Base-by-base conservation (phyloP, 2,329 filamentous ascomycete species). In the Cryphonectria japonica region DNA sequence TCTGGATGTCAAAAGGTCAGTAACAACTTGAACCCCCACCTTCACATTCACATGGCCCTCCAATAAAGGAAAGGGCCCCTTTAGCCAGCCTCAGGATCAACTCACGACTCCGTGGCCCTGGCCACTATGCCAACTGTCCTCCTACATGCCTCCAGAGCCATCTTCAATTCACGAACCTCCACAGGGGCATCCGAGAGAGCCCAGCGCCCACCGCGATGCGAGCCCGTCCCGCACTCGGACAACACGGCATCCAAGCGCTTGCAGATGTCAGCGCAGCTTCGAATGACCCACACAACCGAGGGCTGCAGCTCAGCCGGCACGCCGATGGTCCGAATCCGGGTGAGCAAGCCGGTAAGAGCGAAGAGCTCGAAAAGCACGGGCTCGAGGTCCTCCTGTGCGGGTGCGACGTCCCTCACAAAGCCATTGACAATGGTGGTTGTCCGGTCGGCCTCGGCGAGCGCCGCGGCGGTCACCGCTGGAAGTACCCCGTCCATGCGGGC, bases 361-460 rank as follows among this genome's bases (percentile, higher is more conserved):
- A 63, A 69, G 19, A 73, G 34, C 46, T 73, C 72, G 22, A 67
- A 14, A 9, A 71, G 63, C 52, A 72, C 29, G 13, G 72, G 66
- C 34, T 69, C 70, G 14, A 73, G 67, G 29, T 72, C 70, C n/a
- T 52, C 11, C 29, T 66, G 70, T 22, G 72, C 70, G 16, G 67
- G 52, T 9, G 72, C 67, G n/a, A 73, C 72, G 50, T 72, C 70
- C 32, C 43, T 37, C 19, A 70, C 32, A 46, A 73, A 73, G 41
- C 37, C 64, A 41, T 52, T 68, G 57, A 62, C 65, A 46, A 59
- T n/a, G 50, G 69, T 43, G 41, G 39, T 61, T 34, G 70, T 65
- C 67, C 50, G 67, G 54, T 61, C 68, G 41, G 65, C 68, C 26
- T 46, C 64, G 14, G 52, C 67, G 65, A 72, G 72, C 59, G 72